Evolutionary conservation across 2,329 filamentous ascomycete genomes (phyloP).

Genomic region (Fusarium buxicola): DNA sequence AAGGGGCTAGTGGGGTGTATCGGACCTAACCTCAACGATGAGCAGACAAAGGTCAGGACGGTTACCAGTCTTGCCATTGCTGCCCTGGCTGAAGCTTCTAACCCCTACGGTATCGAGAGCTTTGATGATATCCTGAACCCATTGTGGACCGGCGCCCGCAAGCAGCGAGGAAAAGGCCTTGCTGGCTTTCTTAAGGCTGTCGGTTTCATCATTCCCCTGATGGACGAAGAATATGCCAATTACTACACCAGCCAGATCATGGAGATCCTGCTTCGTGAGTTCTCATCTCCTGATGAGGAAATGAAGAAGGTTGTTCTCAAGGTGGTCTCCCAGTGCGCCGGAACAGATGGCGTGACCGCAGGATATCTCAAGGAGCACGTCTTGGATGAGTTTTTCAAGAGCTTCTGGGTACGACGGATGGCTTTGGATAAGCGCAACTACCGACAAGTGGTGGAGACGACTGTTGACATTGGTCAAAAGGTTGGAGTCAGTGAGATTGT

Average conservation of each 20-base stretch:
- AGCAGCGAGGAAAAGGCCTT: conserved; percentile 95
- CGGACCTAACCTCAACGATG: conserved; percentile 93
- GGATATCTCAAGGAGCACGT: conserved; percentile 96
- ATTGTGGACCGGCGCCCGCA: conserved; percentile 94
- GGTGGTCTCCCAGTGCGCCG: conserved; percentile 94
- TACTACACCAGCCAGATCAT: conserved; percentile 99
- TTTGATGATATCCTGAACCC: conserved; percentile 98
- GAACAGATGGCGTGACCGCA: conserved; percentile 93
- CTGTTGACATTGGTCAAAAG: conserved; percentile 95
- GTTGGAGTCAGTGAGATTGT: conserved; percentile 97
- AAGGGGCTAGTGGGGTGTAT: conserved; percentile 98
- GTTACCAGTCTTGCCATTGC: conserved; percentile 96
- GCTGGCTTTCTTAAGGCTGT: conserved; percentile 97
- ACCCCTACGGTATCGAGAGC: conserved; percentile 98
- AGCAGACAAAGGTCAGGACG: conserved; percentile 97
- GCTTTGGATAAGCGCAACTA: conserved; percentile 98
- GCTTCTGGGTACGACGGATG: conserved; percentile 98
- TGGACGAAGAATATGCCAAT: conserved; percentile 99
- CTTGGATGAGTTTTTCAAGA: conserved; percentile 96
- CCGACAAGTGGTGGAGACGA: conserved; percentile 96
- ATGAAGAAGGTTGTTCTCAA: conserved; percentile 99
- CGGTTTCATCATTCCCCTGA: conserved; percentile 96
- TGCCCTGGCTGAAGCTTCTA: conserved; percentile 93
- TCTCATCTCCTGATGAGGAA: conserved; percentile 96
- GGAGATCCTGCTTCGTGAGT: conserved; percentile 96